Evolutionary conservation across 345 rosid species (phyloP), one percentile per base, ranked within the genome.

Genomic region (Citrus inodora): DNA sequence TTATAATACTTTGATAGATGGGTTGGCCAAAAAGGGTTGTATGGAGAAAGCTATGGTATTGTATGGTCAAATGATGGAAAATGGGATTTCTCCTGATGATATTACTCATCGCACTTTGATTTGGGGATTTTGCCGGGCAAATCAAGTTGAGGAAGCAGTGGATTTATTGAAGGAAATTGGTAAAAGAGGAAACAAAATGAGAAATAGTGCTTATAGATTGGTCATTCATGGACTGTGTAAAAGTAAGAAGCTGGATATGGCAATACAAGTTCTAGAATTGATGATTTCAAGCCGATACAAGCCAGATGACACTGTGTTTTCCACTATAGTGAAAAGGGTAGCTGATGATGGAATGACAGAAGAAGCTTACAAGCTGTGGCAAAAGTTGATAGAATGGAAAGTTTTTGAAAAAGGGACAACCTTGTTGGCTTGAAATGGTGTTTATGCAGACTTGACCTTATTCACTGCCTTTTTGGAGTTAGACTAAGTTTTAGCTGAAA

Each of bases 1-100:
- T 46, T 95, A 89, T 72, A 95, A 95, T 79, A 86, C 84, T 53
- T 76, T 95, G 70, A 95, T 95, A 40, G 95, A 93, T 80, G 94
- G 91, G 70, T 78, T 92, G 19, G 81, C 87, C n/a, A 89, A 80
- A 86, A 85, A 77, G 77, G 90, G 92, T 14, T 67, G 73, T 67
- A 82, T 89, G 89, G 82, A 86, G 71, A 85, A 86, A 76, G 93
- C 98, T 9, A 75, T 84, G 83, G 73, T 32, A 58, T 66, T 92
- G 28, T 92, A 92, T 76, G 61, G 76, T 46, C 89, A 83, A 78
- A 90, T 95, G 95, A 56, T 78, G 53, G 88, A 83, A 58, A 76
- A 76, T 65, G 90, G 92, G 76, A 87, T 93, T 42, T 32, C 48
- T 55, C 95, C 98, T 0, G 98, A 95, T 86, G 93, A 91, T 74